These are phyloP conservation scores for Syzygium aqueum DNA, from an alignment of 345 rosid genomes.

Conservation along the genomic window DNA sequence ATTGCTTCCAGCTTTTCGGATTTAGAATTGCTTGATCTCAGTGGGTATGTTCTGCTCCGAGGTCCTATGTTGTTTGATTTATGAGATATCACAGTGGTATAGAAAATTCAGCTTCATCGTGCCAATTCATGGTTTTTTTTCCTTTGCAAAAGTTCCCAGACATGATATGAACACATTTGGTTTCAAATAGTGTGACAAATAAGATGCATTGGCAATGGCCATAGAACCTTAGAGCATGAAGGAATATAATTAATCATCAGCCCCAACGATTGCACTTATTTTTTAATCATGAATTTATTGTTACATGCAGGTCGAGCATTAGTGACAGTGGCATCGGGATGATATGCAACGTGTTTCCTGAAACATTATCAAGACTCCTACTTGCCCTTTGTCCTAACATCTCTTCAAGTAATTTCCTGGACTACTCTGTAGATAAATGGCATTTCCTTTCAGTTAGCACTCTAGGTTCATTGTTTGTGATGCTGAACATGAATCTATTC, in stretches of 20 bases:
- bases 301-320: conserved; percentile 70
- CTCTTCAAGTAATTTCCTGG: conserved; percentile 70
- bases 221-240: neutral
- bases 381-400: conserved; percentile 96
- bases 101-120: neutral
- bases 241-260: neutral
- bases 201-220: neutral
- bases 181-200: neutral
- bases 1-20: conserved; percentile 68
- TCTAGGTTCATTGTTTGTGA: neutral
- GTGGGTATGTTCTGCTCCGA: conserved; percentile 62
- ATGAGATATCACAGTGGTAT: neutral
- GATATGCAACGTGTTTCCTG: conserved; percentile 88
- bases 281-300: neutral
- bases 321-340: conserved; percentile 95
- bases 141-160: neutral
- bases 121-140: neutral
- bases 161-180: neutral
- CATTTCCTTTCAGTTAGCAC: neutral
- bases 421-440: conserved; percentile 3
- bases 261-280: neutral
- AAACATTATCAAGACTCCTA: conserved; percentile 69
- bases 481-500: neutral
- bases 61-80: neutral
- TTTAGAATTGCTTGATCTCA: conserved; percentile 87